phyloP scores from a whole-genome alignment of 192 early-diverging fungal genomes.

The Backusella macrospora region DNA sequence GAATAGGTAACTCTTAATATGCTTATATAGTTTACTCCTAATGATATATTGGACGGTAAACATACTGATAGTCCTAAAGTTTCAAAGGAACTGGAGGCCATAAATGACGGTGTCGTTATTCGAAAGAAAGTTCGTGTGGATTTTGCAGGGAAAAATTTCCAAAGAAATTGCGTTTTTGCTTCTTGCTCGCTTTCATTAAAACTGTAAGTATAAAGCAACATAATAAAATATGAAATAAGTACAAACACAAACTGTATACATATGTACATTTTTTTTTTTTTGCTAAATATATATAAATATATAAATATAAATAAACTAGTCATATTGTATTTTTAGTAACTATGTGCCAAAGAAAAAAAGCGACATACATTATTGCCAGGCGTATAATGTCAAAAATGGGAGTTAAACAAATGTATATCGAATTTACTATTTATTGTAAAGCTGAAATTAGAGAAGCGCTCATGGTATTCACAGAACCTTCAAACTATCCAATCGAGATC shows the following conservation, averaged over 20 bases:
- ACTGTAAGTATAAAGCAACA: slow-evolving; percentile 20
- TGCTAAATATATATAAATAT: too few relatives aligned
- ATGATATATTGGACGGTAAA: neutral
- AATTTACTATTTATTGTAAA: slow-evolving; percentile 42
- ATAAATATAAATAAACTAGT: too few relatives aligned
- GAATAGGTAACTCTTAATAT: too few relatives aligned
- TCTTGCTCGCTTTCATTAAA: slow-evolving; percentile 17
- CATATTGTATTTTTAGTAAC: slow-evolving; percentile 36
- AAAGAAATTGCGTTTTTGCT: slow-evolving; percentile 21
- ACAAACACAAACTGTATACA: neutral
- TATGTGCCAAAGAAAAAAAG: slow-evolving; percentile 29
- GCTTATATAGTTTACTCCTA: neutral
- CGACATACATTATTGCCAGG: slow-evolving; percentile 35
- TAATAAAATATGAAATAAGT: neutral
- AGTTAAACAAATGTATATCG: slow-evolving; percentile 45
- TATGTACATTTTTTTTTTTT: too few relatives aligned
- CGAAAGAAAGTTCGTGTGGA: slow-evolving; percentile 22
- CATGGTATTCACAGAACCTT: slow-evolving; percentile 55
- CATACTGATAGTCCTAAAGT: neutral
- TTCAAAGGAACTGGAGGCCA: slow-evolving; percentile 1
- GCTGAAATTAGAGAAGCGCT: slow-evolving; percentile 47
- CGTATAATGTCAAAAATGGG: slow-evolving; percentile 40
- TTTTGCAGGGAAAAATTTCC: slow-evolving; percentile 32
- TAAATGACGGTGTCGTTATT: neutral
- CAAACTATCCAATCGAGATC: slow-evolving; percentile 60